A percentile compares a stretch with the other conserved stretches of the same genome.
These are phyloP conservation scores for Rhododendron vialii DNA, from an alignment of 148 eudicot species.

Conservation along the genomic window DNA sequence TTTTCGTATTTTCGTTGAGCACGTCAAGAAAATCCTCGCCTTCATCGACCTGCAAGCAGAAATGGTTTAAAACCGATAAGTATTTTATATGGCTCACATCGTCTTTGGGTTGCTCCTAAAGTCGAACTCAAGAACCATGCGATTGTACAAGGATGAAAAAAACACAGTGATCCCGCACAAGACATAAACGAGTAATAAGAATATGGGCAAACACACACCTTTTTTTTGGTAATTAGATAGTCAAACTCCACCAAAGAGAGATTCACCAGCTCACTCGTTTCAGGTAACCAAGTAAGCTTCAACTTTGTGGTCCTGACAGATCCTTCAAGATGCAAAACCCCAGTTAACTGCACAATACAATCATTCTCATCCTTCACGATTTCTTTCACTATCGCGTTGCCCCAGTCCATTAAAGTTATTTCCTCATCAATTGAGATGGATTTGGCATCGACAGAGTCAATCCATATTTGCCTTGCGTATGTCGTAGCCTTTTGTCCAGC, in stretches of 20 bases:
- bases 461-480: constrained; percentile 71
- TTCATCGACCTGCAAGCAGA: constrained; percentile 43
- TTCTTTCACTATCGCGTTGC: constrained; percentile 82
- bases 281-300: constrained; percentile 96
- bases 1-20: constrained; percentile 67
- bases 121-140: no score
- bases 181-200: background rate
- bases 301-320: constrained; percentile 93
- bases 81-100: no score
- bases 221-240: constrained; percentile 84
- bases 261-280: constrained; percentile 66
- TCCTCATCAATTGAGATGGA: constrained; percentile 70
- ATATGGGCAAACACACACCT: constrained; percentile 39
- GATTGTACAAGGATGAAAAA: no score
- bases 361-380: constrained; percentile 42
- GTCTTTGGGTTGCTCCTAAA: no score
- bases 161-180: background rate
- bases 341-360: constrained; percentile 31
- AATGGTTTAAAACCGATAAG: background rate
- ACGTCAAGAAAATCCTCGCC: constrained; percentile 85
- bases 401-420: constrained; percentile 97
- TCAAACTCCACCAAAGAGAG: constrained; percentile 78
- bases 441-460: constrained; percentile 73
- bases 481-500: constrained; percentile 90
- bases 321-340: constrained; percentile 82